phyloP scores from a whole-genome alignment of 1,139 yeast genomes.

The Candida albicans region DNA sequence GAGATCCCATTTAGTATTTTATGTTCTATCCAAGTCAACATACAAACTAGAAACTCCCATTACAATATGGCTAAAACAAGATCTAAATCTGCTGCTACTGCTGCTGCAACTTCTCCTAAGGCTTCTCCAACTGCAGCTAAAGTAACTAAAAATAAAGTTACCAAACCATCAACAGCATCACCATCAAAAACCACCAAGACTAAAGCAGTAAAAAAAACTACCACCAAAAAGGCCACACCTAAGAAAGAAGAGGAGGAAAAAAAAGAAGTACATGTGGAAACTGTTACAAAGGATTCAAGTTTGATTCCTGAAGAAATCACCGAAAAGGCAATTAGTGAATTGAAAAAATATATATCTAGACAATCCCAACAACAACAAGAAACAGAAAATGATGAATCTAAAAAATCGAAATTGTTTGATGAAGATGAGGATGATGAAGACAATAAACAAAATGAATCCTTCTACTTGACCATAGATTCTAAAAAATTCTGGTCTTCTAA shows the following conservation, averaged over 20 bases:
- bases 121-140: conserved; percentile 10
- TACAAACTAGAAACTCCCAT: background rate
- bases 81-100: conserved; percentile 24
- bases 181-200: conserved; percentile 9
- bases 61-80: conserved; percentile 31
- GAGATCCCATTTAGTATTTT: no score
- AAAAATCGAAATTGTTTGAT: conserved; percentile 37
- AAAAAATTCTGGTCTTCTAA: conserved; percentile 63
- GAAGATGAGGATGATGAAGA: conserved; percentile 53
- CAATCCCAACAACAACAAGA: conserved; percentile 26
- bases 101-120: conserved; percentile 20
- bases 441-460: conserved; percentile 41
- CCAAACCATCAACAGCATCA: background rate
- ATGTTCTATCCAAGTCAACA: no score
- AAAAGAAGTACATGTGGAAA: conserved; percentile 2
- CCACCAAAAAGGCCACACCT: conserved; percentile 4
- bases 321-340: conserved; percentile 52
- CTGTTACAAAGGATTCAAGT: conserved; percentile 1
- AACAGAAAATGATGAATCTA: conserved; percentile 12
- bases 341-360: conserved; percentile 42
- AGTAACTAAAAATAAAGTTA: conserved; percentile 5
- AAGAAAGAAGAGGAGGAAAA: conserved; percentile 1
- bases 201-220: conserved; percentile 5
- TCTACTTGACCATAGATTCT: conserved; percentile 61
- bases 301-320: conserved; percentile 24